Conservation (phyloP, 1,139 yeast genomes). For the Scheffersomyces titani region DNA sequence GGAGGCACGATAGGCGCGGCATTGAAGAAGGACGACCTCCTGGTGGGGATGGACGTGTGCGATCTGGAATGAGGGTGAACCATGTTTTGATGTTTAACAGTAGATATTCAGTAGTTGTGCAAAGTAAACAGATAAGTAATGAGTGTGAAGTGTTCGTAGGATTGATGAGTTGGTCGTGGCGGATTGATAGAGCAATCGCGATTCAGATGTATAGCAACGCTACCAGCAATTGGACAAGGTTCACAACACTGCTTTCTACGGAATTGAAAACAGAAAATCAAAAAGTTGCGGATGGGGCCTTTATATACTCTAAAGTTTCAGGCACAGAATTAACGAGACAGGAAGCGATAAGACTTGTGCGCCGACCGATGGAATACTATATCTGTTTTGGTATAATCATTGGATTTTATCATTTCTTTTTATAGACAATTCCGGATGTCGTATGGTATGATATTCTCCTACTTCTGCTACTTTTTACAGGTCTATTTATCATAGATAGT, state of each 20-base stretch:
- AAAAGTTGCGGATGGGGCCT: background rate
- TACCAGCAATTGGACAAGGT: background rate
- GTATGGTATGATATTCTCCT: no score
- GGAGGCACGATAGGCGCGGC: slow-evolving; percentile 41
- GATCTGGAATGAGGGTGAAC: slow-evolving; percentile 18
- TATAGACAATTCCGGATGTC: no score
- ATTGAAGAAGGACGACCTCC: slow-evolving; percentile 43
- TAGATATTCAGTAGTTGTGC: background rate
- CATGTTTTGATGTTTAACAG: background rate
- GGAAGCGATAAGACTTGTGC: background rate
- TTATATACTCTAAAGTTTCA: background rate
- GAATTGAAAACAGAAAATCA: background rate
- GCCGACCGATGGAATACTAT: no score
- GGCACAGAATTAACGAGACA: background rate
- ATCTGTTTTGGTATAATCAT: no score
- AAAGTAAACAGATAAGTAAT: background rate
- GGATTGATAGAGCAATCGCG: background rate
- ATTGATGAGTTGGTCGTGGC: background rate
- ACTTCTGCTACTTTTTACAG: background rate
- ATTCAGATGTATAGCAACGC: background rate
- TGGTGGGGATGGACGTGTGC: slow-evolving; percentile 41
- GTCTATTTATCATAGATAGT: background rate
- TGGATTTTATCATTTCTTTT: no score
- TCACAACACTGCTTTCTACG: background rate
- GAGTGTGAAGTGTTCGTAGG: background rate